Base-by-base conservation (phyloP, 2,329 filamentous ascomycete species). In the Paracoccidioides lutzii region DNA sequence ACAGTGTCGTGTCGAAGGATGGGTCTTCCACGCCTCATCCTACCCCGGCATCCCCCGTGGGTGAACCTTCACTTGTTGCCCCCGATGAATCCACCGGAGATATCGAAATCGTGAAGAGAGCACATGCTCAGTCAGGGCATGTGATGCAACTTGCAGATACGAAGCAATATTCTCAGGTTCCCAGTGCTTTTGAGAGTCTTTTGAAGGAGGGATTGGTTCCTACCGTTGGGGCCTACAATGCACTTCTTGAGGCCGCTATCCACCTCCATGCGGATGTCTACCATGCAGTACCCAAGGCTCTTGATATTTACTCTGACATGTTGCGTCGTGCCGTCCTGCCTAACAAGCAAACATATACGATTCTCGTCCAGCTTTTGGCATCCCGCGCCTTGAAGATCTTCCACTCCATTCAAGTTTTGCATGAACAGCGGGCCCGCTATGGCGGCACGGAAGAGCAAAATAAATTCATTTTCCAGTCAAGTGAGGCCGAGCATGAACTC, bases 301-400 rank as follows among this genome's bases (percentile, higher is more conserved):
- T 97, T 53, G 90, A 95, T 73, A 87, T 98, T 53, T 98, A 97
- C 70, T 86, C 90, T 14, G 90, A 97, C 68, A 97, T 98, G 93
- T 82, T 95, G 63, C 83, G 85, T 61, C 86, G 90, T 61, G 85
- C 85, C 63, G 84, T 97, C 30, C 75, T 80, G 22, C 90, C 91
- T 6, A 85, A 96, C 68, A 83, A 84, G 54, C 81, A 87, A 56
- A 97, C 91, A 0, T 97, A 95, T 72, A 83, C 89, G 66, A 90
- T 90, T 38, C 77, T 98, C 15, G 87, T 98, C 55, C 83, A 86
- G 57, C 76, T 96, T 42, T 78, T 98, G 53, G 86, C 90, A 15
- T 81, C 83, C 12, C 84, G 90, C 61, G 90, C 89, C 42, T 77
- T 94, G 49, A 87, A 95, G 66, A 84, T 91, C 6, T 79, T 84